Evolutionary conservation across 2,329 filamentous ascomycete species (phyloP), one percentile per base, ranked within the genome.

Genomic region (Stylonectria norvegica): DNA sequence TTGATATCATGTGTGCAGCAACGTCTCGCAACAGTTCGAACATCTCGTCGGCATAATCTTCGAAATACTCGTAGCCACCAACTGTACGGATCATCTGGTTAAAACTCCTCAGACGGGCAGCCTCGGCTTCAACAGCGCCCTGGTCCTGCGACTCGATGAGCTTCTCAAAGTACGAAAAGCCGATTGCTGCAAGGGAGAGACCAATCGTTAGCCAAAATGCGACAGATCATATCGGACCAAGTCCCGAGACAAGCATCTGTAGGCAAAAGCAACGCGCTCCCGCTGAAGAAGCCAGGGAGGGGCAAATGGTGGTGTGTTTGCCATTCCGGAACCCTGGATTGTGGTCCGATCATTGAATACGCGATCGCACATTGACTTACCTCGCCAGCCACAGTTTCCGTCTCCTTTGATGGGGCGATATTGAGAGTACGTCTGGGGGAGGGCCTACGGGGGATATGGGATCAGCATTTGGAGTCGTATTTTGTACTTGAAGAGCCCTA

Each of bases 301-400:
- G 35, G 11, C 25, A 27, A 8, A 20, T 33, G 19, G 23, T 23
- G 45, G 32, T 40, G 30, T 36, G 36, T 38, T 36, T 36, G 30
- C 20, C 36, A n/a, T n/a, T n/a, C 30, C 25, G 31, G 36, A 33
- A 45, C 25, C 36, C 22, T 33, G 25, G 29, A 28, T 40, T 33
- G 36, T 33, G 27, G 42, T 38, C 36, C 43, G 33, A 38, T n/a
- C n/a, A n/a, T n/a, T n/a, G n/a, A n/a, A n/a, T n/a, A n/a, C n/a
- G 8, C 27, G 27, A 15, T 30, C 27, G 20, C 27, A 37, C 50
- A 49, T 53, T 42, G 43, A 70, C 83, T 72, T 75, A 96, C 91
- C 93, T 84, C 91, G 81, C 91, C 93, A 97, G 58, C 91, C 93
- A 67, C 93, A 97, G 62, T 95, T 94, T 43, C 93, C 93, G 68